Evolutionary conservation across 805 yeast genomes (phyloP).

Genomic region (Ogataea sp.): DNA sequence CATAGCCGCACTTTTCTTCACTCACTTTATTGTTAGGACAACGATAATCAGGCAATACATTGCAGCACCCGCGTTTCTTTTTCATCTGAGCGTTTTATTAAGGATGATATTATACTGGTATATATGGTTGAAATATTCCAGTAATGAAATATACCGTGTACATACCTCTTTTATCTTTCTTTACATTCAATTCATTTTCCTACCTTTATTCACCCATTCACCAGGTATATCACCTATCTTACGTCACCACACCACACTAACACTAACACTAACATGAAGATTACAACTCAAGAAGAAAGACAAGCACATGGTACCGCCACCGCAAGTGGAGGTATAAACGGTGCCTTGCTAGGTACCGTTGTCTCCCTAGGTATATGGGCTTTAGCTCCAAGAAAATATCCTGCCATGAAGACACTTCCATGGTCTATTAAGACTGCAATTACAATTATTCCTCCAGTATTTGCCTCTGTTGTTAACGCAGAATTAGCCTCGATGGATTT

Average conservation of each 20-base stretch:
- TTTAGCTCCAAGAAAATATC: constrained; percentile 38
- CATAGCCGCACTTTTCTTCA: too few relatives aligned
- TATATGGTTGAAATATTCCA: too few relatives aligned
- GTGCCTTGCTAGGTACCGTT: constrained; percentile 46
- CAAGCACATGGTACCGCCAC: constrained; percentile 56
- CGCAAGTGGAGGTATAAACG: constrained; percentile 52
- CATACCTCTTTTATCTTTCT: too few relatives aligned
- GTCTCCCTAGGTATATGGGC: constrained; percentile 49
- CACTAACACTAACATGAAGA: constrained; percentile 36
- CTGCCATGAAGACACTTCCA: constrained; percentile 35
- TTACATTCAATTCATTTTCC: too few relatives aligned
- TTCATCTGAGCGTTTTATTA: too few relatives aligned
- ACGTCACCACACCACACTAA: not conserved
- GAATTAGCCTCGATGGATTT: constrained; percentile 65
- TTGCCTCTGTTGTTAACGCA: constrained; percentile 53
- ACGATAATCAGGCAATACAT: too few relatives aligned
- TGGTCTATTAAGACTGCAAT: constrained; percentile 57
- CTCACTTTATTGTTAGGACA: too few relatives aligned
- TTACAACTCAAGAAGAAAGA: constrained; percentile 57
- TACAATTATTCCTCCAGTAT: constrained; percentile 60
- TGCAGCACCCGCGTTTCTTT: too few relatives aligned
- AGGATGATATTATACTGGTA: too few relatives aligned
- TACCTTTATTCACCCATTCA: too few relatives aligned
- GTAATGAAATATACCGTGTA: too few relatives aligned
- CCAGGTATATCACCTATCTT: too few relatives aligned